Evolutionary conservation across 805 yeast species (phyloP).

Genomic region (Blastobotrys peoriensis): DNA sequence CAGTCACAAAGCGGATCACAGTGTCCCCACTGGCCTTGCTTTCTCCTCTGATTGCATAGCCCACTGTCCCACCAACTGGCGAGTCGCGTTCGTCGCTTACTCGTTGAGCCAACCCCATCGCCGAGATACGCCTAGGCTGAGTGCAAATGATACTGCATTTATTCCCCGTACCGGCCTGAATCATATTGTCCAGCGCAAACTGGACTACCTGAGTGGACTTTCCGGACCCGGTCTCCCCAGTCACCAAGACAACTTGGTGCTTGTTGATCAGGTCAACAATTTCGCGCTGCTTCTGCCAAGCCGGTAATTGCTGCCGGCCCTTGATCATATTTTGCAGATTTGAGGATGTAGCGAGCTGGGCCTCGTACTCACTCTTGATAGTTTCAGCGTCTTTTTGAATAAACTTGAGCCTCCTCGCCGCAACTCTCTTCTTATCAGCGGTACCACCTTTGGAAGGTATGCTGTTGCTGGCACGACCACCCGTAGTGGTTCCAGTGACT

Average conservation of each 20-base stretch:
- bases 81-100: constrained; percentile 76
- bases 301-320: constrained; percentile 63
- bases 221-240: constrained; percentile 98
- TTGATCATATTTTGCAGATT: constrained; percentile 38
- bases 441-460: constrained; percentile 1
- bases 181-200: constrained; percentile 67
- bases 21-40: constrained; percentile 56
- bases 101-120: constrained; percentile 90
- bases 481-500: constrained; percentile 24
- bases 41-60: constrained; percentile 88
- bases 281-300: constrained; percentile 63
- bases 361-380: constrained; percentile 33
- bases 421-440: constrained; percentile 1
- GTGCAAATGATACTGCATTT: constrained; percentile 71
- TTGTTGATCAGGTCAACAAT: constrained; percentile 50
- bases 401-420: not conserved
- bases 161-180: constrained; percentile 34
- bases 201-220: constrained; percentile 94
- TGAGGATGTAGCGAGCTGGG: constrained; percentile 19
- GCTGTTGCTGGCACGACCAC: constrained; percentile 8
- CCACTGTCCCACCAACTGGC: constrained; percentile 67
- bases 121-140: constrained; percentile 93
- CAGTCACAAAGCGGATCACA: constrained; percentile 79
- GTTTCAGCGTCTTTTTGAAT: constrained; percentile 16
- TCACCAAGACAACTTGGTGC: constrained; percentile 66